phyloP scores from a whole-genome alignment of 2,329 filamentous ascomycete genomes.

The Eurotiales sp. region DNA sequence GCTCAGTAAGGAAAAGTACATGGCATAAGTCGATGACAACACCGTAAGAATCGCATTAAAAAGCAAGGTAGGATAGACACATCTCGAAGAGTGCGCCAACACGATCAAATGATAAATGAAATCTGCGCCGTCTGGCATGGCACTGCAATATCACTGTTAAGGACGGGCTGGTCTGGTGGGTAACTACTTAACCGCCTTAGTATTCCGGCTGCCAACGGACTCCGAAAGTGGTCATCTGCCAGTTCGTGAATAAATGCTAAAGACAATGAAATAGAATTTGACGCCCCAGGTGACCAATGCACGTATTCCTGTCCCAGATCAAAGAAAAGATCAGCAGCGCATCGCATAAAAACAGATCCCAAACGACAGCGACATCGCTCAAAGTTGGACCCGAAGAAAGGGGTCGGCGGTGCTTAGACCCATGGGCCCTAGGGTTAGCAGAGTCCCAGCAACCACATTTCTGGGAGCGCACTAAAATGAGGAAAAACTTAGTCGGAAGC shows the following conservation, averaged over 20 bases:
- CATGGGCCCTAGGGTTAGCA: no score
- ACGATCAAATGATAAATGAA: no score
- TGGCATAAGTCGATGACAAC: neutral
- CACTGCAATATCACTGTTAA: no score
- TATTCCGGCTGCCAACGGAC: no score
- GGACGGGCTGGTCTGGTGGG: no score
- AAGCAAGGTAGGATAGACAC: neutral
- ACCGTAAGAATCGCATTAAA: neutral
- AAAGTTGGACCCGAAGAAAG: neutral
- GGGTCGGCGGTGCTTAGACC: neutral
- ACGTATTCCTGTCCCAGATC: neutral
- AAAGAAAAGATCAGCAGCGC: neutral
- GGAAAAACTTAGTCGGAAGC: neutral
- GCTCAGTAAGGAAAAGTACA: no score
- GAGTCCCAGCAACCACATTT: neutral
- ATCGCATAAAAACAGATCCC: neutral
- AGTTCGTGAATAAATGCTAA: no score
- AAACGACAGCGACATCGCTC: no score
- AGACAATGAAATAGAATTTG: neutral
- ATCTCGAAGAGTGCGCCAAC: no score
- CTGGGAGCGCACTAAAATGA: neutral
- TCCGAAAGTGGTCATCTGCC: no score
- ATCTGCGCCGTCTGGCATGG: no score
- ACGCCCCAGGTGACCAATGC: neutral
- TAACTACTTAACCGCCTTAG: neutral